Evolutionary conservation across 2,329 filamentous ascomycete genomes (phyloP).

Genomic region (Penicillium rolfsii): DNA sequence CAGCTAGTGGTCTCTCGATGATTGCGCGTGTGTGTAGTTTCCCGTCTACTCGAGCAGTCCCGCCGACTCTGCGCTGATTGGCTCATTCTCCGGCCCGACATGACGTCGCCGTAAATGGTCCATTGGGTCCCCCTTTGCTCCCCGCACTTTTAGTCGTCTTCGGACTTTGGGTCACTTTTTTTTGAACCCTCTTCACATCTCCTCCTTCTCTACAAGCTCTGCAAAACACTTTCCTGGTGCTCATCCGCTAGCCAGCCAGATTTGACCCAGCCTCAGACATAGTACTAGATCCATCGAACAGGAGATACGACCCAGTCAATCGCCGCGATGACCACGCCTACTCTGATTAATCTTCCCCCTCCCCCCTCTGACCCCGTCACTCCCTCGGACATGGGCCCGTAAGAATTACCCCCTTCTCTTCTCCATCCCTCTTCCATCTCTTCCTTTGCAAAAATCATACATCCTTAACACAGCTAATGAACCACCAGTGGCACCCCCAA

Average conservation of each 20-base stretch:
- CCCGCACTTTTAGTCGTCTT: slow-evolving; percentile 14
- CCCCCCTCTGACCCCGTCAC: slow-evolving; percentile 81
- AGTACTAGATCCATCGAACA: background rate
- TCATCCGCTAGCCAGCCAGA: background rate
- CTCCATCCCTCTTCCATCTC: background rate
- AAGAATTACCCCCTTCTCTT: slow-evolving; percentile 44
- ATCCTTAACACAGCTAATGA: slow-evolving; percentile 4
- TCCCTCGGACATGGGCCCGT: slow-evolving; percentile 84
- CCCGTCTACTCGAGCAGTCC: background rate
- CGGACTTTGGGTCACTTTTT: background rate
- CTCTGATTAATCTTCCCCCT: slow-evolving; percentile 81
- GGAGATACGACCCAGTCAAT: background rate
- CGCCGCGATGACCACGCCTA: slow-evolving; percentile 56
- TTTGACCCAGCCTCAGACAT: background rate
- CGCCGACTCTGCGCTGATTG: background rate
- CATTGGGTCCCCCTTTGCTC: slow-evolving; percentile 7
- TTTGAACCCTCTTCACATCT: background rate
- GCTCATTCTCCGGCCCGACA: background rate
- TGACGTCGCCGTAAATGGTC: slow-evolving; percentile 18
- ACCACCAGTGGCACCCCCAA: slow-evolving; percentile 82
- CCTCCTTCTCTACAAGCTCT: background rate
- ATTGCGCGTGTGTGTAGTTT: background rate
- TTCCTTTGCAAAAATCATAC: background rate
- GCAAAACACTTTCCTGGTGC: background rate
- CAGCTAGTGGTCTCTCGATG: background rate